Conservation (phyloP, 495 filamentous ascomycete genomes). For the Aspergillus ellipticus region DNA sequence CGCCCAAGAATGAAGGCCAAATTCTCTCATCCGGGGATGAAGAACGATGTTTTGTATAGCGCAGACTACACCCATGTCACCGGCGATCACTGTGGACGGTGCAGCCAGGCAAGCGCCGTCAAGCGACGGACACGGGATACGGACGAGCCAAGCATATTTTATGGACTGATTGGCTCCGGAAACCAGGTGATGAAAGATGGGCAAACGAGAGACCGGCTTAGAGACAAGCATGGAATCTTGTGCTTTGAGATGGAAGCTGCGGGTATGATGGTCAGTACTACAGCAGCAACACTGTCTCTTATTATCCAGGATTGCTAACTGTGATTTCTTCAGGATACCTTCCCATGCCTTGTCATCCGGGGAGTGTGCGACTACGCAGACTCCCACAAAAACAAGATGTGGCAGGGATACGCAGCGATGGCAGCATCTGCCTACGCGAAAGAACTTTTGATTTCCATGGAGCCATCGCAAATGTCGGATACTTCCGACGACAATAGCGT, state of each 20-base stretch:
- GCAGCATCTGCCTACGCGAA: constrained; percentile 20
- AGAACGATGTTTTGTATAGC: constrained; percentile 17
- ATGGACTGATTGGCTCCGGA: constrained; percentile 27
- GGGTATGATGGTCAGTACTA: constrained; percentile 7
- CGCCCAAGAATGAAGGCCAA: constrained; percentile 13
- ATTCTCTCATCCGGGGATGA: neutral
- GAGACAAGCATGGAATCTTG: neutral
- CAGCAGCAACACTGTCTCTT: too few species aligned
- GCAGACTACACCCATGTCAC: constrained; percentile 21
- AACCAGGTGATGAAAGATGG: constrained; percentile 22
- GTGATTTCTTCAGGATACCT: neutral
- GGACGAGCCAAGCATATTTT: constrained; percentile 15
- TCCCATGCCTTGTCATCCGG: constrained; percentile 20
- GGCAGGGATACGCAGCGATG: constrained; percentile 23
- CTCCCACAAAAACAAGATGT: constrained; percentile 21
- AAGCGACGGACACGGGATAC: neutral
- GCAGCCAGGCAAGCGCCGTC: neutral
- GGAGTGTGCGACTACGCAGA: constrained; percentile 28
- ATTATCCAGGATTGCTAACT: too few species aligned
- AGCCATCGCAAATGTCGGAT: too few species aligned
- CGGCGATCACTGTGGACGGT: neutral
- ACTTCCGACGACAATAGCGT: too few species aligned
- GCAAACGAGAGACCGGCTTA: constrained; percentile 4
- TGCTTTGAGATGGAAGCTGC: constrained; percentile 15
- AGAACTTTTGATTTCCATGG: neutral